Percentiles rank a stretch among this genome's conserved stretches.
phyloP scores from a whole-genome alignment of 2,329 filamentous ascomycete species.

The Monosporascus sp. region DNA sequence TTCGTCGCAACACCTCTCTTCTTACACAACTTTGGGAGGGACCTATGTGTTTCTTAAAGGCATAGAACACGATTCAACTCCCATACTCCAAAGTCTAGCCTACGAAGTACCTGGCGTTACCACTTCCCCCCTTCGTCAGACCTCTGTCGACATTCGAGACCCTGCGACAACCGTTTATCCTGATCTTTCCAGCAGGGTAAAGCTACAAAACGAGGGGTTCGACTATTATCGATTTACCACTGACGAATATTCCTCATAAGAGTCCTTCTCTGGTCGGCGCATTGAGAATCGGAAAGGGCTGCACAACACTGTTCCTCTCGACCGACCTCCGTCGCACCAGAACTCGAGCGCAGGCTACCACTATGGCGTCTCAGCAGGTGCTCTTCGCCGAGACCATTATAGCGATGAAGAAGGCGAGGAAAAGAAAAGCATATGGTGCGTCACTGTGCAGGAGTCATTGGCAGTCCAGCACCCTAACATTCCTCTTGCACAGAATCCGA shows the following conservation, averaged over 20 bases:
- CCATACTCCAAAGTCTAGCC: no score
- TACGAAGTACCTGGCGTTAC: neutral
- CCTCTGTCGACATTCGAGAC: neutral
- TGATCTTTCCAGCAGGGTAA: no score
- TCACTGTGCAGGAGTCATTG: neutral
- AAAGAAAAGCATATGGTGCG: constrained; percentile 58
- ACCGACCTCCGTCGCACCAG: neutral
- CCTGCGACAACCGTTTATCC: neutral
- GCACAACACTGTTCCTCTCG: neutral
- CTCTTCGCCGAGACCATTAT: constrained; percentile 63
- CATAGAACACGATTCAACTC: no score
- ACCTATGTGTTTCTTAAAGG: no score
- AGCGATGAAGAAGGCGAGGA: constrained; percentile 64
- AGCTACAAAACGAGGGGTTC: neutral
- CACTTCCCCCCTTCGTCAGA: neutral
- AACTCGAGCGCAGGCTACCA: constrained; percentile 11
- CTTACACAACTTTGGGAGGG: neutral
- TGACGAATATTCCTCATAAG: no score
- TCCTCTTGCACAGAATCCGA: constrained; percentile 58
- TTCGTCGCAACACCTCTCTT: neutral
- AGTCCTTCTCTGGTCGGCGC: no score
- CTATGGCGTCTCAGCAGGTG: constrained; percentile 54
- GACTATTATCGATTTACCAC: no score
- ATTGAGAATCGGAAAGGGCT: no score
- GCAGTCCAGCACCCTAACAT: constrained; percentile 19